Base-by-base conservation (phyloP, 257 asterid species). In the Cruciata laevipes region DNA sequence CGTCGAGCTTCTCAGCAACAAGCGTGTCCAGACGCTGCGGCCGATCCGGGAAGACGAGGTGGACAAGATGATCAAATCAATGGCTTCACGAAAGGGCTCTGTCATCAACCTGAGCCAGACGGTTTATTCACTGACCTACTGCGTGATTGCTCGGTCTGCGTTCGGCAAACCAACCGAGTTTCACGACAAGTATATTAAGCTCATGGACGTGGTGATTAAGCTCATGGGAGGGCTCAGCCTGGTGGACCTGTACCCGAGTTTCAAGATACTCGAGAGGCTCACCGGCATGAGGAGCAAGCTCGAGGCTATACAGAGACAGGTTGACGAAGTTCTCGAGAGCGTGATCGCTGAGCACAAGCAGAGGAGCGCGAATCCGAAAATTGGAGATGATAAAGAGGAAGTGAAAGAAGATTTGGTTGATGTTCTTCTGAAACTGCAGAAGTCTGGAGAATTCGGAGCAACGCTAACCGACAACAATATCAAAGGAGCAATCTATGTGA, bases 331-430 rank as follows among this genome's bases (percentile, higher is more conserved):
- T 3, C 51, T 63, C 10, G 66, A 27, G 4, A 55, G 14, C 57
- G 58, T 71, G 6, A 8, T 71, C n/a, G 44, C 11, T 0, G 70
- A 71, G 23, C 75, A 71, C n/a, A 71, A 10, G 16, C 59, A 37
- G 2, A 55, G 57, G 13, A 17, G 47, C 6, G 17, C 16, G 1
- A 17, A 63, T 5, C 13, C 69, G 32, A 35, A 31, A 11, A 18
- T 23, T 21, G 17, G 0, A 6, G 4, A 20, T 33, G 42, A 17
- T 14, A 58, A 52, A 0, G 55, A 3, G 25, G 40, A 65, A 42
- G 71, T 56, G 40, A 69, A 65, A 21, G 67, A 65, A 60, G 76
- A 72, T 32, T 55, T 72, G 5, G 76, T 72, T 25, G 76, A 65
- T 32, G 76, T 65, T 20, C 76, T 72, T 40, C 31, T 72, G 3